Percentiles rank a stretch among this genome's conserved stretches.
phyloP scores from a whole-genome alignment of 768 basidiomycete species.

The Agrocybe pediades region DNA sequence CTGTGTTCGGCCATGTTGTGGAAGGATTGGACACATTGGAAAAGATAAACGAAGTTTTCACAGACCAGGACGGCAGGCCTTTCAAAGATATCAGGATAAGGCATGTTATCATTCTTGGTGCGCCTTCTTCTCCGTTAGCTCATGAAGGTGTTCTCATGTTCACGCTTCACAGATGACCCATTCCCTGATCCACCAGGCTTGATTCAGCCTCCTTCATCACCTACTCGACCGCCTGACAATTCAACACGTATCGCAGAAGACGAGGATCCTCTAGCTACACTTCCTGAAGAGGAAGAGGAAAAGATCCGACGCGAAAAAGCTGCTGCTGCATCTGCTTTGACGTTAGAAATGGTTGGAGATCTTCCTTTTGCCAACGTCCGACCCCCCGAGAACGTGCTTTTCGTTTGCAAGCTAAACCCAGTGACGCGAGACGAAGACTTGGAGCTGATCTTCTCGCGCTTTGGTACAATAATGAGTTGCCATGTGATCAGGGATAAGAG shows the following conservation, averaged over 20 bases:
- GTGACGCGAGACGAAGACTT: constrained; percentile 96
- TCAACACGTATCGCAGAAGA: constrained; percentile 93
- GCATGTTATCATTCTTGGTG: constrained; percentile 95
- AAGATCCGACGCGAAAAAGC: constrained; percentile 81
- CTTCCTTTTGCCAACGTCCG: constrained; percentile 97
- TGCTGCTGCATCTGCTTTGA: constrained; percentile 90
- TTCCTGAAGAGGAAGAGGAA: constrained; percentile 88
- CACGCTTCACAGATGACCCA: constrained; percentile 77
- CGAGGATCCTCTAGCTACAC: constrained; percentile 81
- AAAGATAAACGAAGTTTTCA: constrained; percentile 89
- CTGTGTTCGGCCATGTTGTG: constrained; percentile 94
- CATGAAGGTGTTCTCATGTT: constrained; percentile 12
- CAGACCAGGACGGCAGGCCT: constrained; percentile 86
- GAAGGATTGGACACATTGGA: constrained; percentile 92
- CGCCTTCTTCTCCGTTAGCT: constrained; percentile 12
- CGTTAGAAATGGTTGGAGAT: constrained; percentile 99
- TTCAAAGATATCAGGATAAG: constrained; percentile 93
- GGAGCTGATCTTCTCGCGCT: constrained; percentile 95
- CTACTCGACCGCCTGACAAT: constrained; percentile 80
- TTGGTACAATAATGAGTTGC: constrained; percentile 95
- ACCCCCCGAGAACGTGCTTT: constrained; percentile 97
- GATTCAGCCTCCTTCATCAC: constrained; percentile 70
- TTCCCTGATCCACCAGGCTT: constrained; percentile 87
- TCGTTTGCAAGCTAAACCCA: constrained; percentile 97
- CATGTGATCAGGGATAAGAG: constrained; percentile 96